These are phyloP conservation scores for Backusella macrospora DNA, from an alignment of 192 early-diverging fungal species.

Conservation along the genomic window DNA sequence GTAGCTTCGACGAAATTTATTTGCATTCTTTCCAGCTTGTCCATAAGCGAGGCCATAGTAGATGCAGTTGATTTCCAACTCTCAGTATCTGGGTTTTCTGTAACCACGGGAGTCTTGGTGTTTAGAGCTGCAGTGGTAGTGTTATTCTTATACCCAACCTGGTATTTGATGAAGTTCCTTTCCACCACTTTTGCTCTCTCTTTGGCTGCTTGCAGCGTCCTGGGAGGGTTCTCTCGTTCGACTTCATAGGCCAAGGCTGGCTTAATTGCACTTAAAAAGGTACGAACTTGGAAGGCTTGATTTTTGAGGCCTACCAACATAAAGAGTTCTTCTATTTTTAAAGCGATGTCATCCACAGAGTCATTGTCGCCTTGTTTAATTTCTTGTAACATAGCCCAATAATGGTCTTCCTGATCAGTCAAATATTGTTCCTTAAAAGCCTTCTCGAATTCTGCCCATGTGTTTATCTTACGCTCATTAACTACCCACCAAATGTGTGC, in stretches of 20 bases:
- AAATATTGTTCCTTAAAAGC: background rate
- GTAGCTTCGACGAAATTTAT: background rate
- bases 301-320: background rate
- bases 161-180: background rate
- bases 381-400: background rate
- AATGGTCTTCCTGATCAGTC: background rate
- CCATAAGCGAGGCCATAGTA: background rate
- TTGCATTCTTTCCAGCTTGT: background rate
- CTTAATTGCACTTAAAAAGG: slow-evolving; percentile 5
- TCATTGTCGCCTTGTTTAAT: background rate
- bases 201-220: background rate
- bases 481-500: background rate
- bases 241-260: slow-evolving; percentile 2
- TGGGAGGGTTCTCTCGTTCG: background rate
- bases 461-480: background rate
- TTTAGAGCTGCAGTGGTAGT: background rate
- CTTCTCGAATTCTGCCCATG: background rate
- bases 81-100: background rate
- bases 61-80: background rate
- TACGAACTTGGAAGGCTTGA: background rate
- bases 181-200: background rate
- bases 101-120: too few relatives aligned
- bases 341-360: background rate
- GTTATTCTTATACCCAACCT: background rate
- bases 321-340: slow-evolving; percentile 11